Base-by-base conservation (phyloP, 2,329 filamentous ascomycete genomes). In the Graphilbum fragrans region DNA sequence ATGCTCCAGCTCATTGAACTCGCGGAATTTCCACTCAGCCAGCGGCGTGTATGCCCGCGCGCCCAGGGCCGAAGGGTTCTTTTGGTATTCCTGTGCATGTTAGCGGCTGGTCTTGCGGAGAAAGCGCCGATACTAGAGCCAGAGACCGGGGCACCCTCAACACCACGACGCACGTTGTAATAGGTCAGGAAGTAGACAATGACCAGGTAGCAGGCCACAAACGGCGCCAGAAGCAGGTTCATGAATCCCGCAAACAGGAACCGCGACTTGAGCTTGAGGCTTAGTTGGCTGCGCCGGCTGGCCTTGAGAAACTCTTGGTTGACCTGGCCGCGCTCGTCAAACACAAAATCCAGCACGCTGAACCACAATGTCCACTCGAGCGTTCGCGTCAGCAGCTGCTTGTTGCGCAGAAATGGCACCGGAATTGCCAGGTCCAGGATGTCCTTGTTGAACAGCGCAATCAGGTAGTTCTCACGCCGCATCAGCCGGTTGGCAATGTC, bases 401-500 rank as follows among this genome's bases (percentile, higher is more conserved):
- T 76, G 35, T 79, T 79, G 32, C 80, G 74, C 2, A 95, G 54
- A 48, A 95, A 88, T 0, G 92, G 92, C 2, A 98, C 61, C 2
- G 86, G 86, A 3, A 95, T 71, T 0, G 84, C 87, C 36, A 96
- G 67, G 55, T 98, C 81, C 34, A 98, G 62, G 31, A 96, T 77
- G 46, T 96, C 92, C 59, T 98, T 96, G 67, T 98, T 98, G 64
- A 96, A 86, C 53, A 98, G 70, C 5, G 92, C 92, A 53, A 98
- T 95, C 47, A 95, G 74, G 53, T 95, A 98, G 55, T 98, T 98
- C 48, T 95, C 90, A 55, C 86, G 83, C 45, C 92, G 81, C 92
- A 98, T 96, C 36, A 98, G 64, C 25, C 92, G 78, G 55, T 96
- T 98, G 7, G 92, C 92, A 57, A 98, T 96, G 55, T 95, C 92